Conservation (phyloP, 2,329 filamentous ascomycete genomes). For the Fusarium paranaense region DNA sequence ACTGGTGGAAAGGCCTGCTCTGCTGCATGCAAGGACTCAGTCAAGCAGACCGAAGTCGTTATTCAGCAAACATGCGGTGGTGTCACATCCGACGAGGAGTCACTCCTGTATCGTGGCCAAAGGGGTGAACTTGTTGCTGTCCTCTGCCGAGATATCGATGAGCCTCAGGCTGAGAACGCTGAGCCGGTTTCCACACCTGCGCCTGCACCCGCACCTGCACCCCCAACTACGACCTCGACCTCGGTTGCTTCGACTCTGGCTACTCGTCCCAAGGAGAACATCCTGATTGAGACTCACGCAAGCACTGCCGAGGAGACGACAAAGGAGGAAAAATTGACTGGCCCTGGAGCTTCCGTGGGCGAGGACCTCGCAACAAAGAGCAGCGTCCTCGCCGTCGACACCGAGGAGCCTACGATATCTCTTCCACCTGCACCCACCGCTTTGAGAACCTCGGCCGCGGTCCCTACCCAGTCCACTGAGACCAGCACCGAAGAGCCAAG, state of each 20-base stretch:
- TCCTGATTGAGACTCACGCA: slow-evolving; percentile 28
- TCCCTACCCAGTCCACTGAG: slow-evolving; percentile 11
- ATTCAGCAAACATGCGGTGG: slow-evolving; percentile 45
- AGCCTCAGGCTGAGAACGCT: slow-evolving; percentile 20
- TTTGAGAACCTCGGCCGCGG: slow-evolving; percentile 19
- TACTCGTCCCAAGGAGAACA: slow-evolving; percentile 27
- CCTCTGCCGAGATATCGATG: slow-evolving; percentile 47
- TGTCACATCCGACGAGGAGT: slow-evolving; percentile 41
- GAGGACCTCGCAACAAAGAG: slow-evolving; percentile 36
- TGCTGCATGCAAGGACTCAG: slow-evolving; percentile 47
- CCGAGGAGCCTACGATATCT: slow-evolving; percentile 32
- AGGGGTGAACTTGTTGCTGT: slow-evolving; percentile 51
- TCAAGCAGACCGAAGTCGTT: slow-evolving; percentile 43
- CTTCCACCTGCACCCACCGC: slow-evolving; percentile 23
- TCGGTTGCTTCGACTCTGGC: slow-evolving; percentile 8
- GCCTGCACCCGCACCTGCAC: background rate
- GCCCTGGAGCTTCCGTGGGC: slow-evolving; percentile 26
- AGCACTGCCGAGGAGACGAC: background rate
- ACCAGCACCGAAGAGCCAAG: slow-evolving; percentile 6
- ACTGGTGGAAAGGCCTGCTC: slow-evolving; percentile 55
- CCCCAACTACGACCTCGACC: slow-evolving; percentile 6
- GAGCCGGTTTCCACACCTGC: background rate
- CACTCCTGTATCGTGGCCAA: slow-evolving; percentile 53
- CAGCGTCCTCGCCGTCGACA: slow-evolving; percentile 35
- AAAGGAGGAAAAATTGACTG: slow-evolving; percentile 10